These are phyloP conservation scores for Erodium chrysanthum DNA, from an alignment of 441 rosid species.

Conservation along the genomic window DNA sequence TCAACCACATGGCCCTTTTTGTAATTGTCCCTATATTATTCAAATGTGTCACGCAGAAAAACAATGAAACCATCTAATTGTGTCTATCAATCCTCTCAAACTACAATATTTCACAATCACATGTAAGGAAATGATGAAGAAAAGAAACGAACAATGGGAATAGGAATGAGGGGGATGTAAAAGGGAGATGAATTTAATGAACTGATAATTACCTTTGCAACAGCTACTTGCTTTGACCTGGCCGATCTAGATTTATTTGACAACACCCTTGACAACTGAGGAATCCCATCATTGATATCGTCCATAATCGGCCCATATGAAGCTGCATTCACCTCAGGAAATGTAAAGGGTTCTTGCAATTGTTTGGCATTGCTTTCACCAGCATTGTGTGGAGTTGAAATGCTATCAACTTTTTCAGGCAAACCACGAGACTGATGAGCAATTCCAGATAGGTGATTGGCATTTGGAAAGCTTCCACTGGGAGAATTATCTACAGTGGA, in stretches of 20 bases:
- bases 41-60: neutral
- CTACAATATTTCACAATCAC: neutral
- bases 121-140: neutral
- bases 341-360: constrained; percentile 39
- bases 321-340: constrained; percentile 34
- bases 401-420: constrained; percentile 28
- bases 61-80: neutral
- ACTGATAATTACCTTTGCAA: constrained; percentile 51
- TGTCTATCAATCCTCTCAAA: neutral
- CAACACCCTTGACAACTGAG: constrained; percentile 48
- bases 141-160: neutral
- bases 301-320: constrained; percentile 34
- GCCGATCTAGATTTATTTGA: constrained; percentile 71
- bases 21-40: no score
- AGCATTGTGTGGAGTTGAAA: constrained; percentile 30
- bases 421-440: constrained; percentile 42
- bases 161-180: neutral
- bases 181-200: neutral
- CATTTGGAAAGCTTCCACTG: constrained; percentile 62
- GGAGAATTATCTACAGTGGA: constrained; percentile 85
- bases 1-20: no score
- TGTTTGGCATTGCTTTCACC: constrained; percentile 41
- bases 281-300: constrained; percentile 66
- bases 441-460: constrained; percentile 32
- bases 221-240: constrained; percentile 73